Evolutionary conservation across 1,284 basidiomycete genomes (phyloP).

Genomic region (Pseudozyma hubeiensis): DNA sequence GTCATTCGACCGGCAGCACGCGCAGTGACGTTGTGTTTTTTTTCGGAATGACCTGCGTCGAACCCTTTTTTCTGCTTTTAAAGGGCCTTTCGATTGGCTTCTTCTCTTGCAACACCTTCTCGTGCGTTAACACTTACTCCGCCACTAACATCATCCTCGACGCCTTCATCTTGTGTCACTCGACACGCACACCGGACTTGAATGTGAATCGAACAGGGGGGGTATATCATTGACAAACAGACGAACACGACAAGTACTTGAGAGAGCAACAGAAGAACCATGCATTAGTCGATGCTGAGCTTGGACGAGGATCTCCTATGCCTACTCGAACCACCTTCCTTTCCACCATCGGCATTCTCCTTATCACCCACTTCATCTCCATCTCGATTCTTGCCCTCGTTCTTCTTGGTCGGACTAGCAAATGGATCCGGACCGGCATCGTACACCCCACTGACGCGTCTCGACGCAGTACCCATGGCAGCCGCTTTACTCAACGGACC

Average conservation of each 20-base stretch:
- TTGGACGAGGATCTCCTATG: slow-evolving; percentile 30
- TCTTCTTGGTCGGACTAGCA: slow-evolving; percentile 9
- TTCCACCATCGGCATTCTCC: not conserved
- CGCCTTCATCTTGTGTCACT: no score
- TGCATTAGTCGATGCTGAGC: slow-evolving; percentile 21
- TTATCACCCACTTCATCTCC: not conserved
- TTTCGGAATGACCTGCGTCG: no score
- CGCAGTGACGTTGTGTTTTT: slow-evolving; percentile 3
- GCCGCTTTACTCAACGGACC: slow-evolving; percentile 25
- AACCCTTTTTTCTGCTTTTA: no score
- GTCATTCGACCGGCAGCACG: not conserved
- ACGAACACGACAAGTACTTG: no score
- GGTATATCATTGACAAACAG: not conserved
- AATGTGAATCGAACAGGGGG: no score
- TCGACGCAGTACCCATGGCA: slow-evolving; percentile 10
- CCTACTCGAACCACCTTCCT: slow-evolving; percentile 1
- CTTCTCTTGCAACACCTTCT: no score
- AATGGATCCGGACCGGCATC: slow-evolving; percentile 42
- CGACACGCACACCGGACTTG: no score
- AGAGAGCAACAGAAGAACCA: no score
- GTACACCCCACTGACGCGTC: slow-evolving; percentile 22
- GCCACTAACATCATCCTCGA: no score
- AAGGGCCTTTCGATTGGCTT: no score
- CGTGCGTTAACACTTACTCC: no score
- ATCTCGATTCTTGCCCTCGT: not conserved